Evolutionary conservation across 495 filamentous ascomycete genomes (phyloP).

Genomic region (Barbatosphaeria neglecta): DNA sequence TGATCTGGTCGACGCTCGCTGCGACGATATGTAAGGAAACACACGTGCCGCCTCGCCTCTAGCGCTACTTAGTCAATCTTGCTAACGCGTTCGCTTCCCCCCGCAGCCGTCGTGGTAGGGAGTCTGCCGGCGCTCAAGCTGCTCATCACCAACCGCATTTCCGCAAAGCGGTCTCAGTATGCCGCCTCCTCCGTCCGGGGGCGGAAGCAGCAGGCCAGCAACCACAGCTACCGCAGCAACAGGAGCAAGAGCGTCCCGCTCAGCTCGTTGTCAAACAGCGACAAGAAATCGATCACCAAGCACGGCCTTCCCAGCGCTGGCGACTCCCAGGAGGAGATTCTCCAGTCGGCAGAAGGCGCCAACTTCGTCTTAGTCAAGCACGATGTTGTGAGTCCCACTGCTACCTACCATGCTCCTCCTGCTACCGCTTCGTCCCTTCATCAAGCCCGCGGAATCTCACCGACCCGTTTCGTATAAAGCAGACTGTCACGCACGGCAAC

Average conservation of each 20-base stretch:
- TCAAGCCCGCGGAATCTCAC: too few relatives aligned
- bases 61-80: background rate
- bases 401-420: too few relatives aligned
- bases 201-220: slow-evolving; percentile 4
- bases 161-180: slow-evolving; percentile 45
- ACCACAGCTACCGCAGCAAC: slow-evolving; percentile 1
- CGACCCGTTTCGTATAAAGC: too few relatives aligned
- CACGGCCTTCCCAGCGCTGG: slow-evolving; percentile 5
- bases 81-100: background rate
- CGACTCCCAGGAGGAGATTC: slow-evolving; percentile 15
- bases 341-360: slow-evolving; percentile 7
- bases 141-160: slow-evolving; percentile 40
- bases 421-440: too few relatives aligned
- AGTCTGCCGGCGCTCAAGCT: slow-evolving; percentile 37
- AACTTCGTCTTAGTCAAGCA: slow-evolving; percentile 15
- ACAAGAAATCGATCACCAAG: slow-evolving; percentile 6
- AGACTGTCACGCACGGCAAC: too few relatives aligned
- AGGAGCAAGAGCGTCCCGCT: slow-evolving; percentile 8
- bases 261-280: slow-evolving; percentile 10
- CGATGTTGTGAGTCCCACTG: slow-evolving; percentile 10
- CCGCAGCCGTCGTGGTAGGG: slow-evolving; percentile 33
- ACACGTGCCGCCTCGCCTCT: background rate
- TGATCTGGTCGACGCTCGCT: slow-evolving; percentile 23
- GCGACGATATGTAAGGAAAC: slow-evolving; percentile 20
- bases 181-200: slow-evolving; percentile 14